Percentiles rank a stretch among this genome's conserved stretches.
Evolutionary conservation across 148 eudicot species (phyloP).

Genomic region (Vaccinium macrocarpon): DNA sequence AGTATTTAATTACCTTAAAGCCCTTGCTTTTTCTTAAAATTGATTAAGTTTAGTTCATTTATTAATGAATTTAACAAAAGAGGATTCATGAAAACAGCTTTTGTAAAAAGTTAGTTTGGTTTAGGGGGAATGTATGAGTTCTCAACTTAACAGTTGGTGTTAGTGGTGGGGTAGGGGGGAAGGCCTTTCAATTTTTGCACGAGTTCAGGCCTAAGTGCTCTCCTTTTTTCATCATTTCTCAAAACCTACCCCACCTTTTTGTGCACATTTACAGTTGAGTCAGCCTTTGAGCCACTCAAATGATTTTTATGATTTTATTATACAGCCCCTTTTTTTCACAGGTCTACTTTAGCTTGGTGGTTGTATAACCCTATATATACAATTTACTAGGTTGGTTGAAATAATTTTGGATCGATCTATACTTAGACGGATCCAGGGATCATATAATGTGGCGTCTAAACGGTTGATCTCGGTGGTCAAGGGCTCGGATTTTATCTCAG

Average conservation of each 20-base stretch:
- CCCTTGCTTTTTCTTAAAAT: neutral
- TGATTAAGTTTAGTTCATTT: neutral
- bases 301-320: too few relatives aligned
- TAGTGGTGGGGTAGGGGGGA: neutral
- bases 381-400: too few relatives aligned
- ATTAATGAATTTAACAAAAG: neutral
- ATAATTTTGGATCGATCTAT: too few relatives aligned
- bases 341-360: neutral
- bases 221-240: neutral
- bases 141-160: slow-evolving; percentile 26
- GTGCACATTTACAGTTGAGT: neutral
- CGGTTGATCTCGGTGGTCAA: too few relatives aligned
- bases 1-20: neutral
- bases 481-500: too few relatives aligned
- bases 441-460: too few relatives aligned
- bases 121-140: slow-evolving; percentile 1
- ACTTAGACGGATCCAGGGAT: too few relatives aligned
- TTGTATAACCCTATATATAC: neutral
- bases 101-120: neutral
- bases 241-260: neutral
- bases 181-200: neutral
- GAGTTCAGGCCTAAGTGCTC: slow-evolving; percentile 3
- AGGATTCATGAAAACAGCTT: neutral
- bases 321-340: neutral
- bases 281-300: neutral